Percentiles rank a stretch among this genome's conserved stretches.
phyloP scores from a whole-genome alignment of 352 stramenopile species.

The Phytophthora niederhauseri region DNA sequence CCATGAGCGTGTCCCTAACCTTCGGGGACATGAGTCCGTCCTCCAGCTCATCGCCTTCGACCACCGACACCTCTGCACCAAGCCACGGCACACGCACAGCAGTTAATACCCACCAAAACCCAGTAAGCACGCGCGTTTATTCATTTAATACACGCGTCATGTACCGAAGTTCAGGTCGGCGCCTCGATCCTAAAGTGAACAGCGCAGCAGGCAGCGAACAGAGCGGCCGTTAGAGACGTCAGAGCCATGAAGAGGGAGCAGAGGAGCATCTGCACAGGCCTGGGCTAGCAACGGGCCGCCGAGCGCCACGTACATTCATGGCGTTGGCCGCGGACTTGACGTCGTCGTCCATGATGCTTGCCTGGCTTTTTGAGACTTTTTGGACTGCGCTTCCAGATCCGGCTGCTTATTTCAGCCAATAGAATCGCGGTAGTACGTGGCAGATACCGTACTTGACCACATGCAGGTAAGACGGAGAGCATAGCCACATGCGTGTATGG shows the following conservation, averaged over 20 bases:
- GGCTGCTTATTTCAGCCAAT: constrained; percentile 31
- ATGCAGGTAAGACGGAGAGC: background rate
- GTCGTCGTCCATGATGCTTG: constrained; percentile 48
- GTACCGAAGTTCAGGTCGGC: constrained; percentile 77
- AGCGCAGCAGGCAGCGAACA: constrained; percentile 15
- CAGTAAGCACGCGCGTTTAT: background rate
- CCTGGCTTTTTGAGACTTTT: constrained; percentile 29
- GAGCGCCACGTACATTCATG: constrained; percentile 51
- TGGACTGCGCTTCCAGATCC: constrained; percentile 10
- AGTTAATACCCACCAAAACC: background rate
- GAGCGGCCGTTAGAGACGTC: constrained; percentile 1
- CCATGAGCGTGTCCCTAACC: constrained; percentile 68
- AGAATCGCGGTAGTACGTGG: constrained; percentile 21
- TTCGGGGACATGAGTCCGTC: constrained; percentile 80
- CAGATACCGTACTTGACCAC: constrained; percentile 2
- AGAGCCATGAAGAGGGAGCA: background rate
- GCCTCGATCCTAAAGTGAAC: constrained; percentile 55
- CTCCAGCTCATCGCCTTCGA: constrained; percentile 74
- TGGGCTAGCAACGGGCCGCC: background rate
- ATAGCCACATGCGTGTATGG: too few species aligned
- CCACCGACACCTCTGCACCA: constrained; percentile 73
- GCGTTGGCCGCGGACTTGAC: constrained; percentile 56
- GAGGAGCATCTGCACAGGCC: background rate
- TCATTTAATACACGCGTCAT: background rate
- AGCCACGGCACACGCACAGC: constrained; percentile 1